These are phyloP conservation scores for Guillardia theta DNA, from an alignment of 78 protist species.

Conservation along the genomic window DNA sequence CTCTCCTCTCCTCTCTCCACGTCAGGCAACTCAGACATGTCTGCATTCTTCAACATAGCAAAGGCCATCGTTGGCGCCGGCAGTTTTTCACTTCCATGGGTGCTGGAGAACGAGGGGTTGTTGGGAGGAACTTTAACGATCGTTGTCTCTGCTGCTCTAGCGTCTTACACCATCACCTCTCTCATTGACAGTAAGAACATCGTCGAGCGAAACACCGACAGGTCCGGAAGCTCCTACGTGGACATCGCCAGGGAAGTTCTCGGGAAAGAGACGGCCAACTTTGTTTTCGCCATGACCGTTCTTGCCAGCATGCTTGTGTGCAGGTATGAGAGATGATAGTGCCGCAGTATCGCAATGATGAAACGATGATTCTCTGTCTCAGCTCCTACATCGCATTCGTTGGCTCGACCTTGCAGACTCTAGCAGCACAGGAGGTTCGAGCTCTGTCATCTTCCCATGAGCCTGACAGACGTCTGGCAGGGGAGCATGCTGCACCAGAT, in stretches of 20 bases:
- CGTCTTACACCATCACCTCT: background rate
- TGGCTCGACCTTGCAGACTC: background rate
- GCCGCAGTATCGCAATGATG: background rate
- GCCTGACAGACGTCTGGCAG: too few species aligned
- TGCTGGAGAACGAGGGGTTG: background rate
- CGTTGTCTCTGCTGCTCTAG: background rate
- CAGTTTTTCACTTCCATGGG: background rate
- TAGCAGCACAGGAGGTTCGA: background rate
- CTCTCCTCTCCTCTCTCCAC: too few species aligned
- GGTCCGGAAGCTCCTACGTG: background rate
- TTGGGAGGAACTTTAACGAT: background rate
- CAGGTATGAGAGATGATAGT: background rate
- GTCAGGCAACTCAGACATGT: background rate
- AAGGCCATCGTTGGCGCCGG: constrained; percentile 21
- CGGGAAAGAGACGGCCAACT: background rate
- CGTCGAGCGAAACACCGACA: background rate
- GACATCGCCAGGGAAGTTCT: background rate
- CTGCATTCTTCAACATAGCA: background rate
- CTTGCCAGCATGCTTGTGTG: background rate
- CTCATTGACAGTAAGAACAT: background rate
- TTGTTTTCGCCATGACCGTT: background rate
- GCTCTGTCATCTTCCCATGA: too few species aligned
- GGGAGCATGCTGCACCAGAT: background rate
- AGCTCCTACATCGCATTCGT: background rate
- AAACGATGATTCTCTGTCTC: background rate